phyloP scores from a whole-genome alignment of 176 grass and related monocot species.

The Chrysopogon serrulatus region DNA sequence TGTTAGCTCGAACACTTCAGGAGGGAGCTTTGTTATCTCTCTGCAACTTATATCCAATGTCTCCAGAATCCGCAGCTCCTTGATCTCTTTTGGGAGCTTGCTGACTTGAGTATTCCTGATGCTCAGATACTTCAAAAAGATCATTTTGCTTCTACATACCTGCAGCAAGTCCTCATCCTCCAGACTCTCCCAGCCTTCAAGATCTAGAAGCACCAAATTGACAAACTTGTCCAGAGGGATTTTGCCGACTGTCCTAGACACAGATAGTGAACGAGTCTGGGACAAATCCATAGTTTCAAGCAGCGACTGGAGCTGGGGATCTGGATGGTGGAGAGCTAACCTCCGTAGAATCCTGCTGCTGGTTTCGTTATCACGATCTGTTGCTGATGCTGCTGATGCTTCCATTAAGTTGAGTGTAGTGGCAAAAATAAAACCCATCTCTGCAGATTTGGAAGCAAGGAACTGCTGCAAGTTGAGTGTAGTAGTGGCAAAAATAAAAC shows the following conservation, averaged over 20 bases:
- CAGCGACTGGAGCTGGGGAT: background rate
- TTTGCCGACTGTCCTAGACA: background rate
- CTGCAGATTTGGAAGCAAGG: background rate
- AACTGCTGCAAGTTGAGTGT: background rate
- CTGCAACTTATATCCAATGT: background rate
- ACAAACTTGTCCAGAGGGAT: background rate
- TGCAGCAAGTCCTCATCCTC: background rate
- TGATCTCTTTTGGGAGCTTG: background rate
- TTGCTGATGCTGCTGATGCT: background rate
- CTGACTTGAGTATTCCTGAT: background rate
- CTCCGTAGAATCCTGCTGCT: background rate
- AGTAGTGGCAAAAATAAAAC: background rate
- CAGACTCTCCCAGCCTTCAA: background rate
- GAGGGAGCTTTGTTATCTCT: background rate
- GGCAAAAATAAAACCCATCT: background rate
- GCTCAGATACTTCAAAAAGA: background rate
- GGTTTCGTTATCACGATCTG: too few species aligned
- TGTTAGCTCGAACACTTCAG: background rate
- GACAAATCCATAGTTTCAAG: background rate
- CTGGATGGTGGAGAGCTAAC: background rate
- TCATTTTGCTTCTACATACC: constrained; percentile 6
- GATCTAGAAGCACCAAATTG: background rate
- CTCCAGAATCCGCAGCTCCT: fast-evolving
- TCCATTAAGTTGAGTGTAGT: background rate
- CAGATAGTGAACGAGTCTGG: background rate